Evolutionary conservation across 2,329 filamentous ascomycete species (phyloP), one percentile per base, ranked within the genome.

Genomic region (Diaporthe ilicicola): DNA sequence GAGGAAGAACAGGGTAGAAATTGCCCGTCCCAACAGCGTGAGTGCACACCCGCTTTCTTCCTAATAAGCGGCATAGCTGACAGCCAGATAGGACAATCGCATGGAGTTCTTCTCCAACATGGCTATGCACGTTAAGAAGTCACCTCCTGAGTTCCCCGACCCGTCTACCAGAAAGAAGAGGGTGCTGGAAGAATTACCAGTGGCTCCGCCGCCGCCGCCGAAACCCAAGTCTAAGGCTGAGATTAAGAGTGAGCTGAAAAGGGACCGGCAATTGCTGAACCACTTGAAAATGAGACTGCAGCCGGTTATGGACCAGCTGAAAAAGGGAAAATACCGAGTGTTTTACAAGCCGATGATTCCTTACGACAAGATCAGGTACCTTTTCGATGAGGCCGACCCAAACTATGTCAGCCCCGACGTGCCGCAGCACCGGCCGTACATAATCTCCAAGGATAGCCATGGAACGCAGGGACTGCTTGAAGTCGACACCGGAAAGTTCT

Each of bases 241-340:
- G 77, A 87, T 93, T 71, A 94, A 94, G 78, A 89, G 88, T 2
- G 90, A 95, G 79, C 93, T 92, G 81, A 93, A 94, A 81, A 89
- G 90, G 73, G 97, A 99, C 78, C 91, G 94, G 61, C 91, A 95
- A 74, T 89, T 92, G 13, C 86, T 98, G 67, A 98, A 98, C 79
- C 85, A 92, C 71, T 85, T 99, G 74, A 99, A 98, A 84, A 91
- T 97, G 48, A 86, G 92, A 67, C 90, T 99, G 68, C 95, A 98
- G 80, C 94, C 94, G 2, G 94, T 98, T 75, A 98, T 99, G 94
- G 95, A 99, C 75, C 94, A 98, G 81, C 94, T 99, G 78, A 96
- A 97, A 80, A 87, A 88, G 73, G 59, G 59, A 6, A 94, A 93
- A 79, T 97, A 97, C 83, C 93, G 92, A 79, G 94, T 94, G 75